Conservation (phyloP, 495 filamentous ascomycete species). For the Diplogelasinospora grovesii region DNA sequence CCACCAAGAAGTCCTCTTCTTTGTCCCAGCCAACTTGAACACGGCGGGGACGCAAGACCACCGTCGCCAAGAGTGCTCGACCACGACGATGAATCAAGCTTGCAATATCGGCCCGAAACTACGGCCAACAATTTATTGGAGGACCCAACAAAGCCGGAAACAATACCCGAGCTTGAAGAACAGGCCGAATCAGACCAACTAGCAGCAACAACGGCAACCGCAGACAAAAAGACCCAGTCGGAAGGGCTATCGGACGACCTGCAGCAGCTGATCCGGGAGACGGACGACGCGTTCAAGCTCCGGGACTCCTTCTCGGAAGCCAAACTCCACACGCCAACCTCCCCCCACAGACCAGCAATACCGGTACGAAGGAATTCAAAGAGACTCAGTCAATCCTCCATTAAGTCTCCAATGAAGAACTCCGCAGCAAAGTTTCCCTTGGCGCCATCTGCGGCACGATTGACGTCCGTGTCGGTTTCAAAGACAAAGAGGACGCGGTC, state of each 20-base stretch:
- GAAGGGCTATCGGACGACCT: slow-evolving; percentile 24
- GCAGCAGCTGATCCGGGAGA: slow-evolving; percentile 38
- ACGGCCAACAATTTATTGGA: slow-evolving; percentile 2
- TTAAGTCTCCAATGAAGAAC: slow-evolving; percentile 21
- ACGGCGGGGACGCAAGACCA: slow-evolving; percentile 10
- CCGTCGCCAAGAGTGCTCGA: not conserved
- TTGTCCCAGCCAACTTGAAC: slow-evolving; percentile 17
- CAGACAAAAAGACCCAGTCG: not conserved
- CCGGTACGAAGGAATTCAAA: slow-evolving; percentile 21
- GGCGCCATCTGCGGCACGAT: slow-evolving; percentile 16
- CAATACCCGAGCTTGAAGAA: no score
- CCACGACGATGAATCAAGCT: no score
- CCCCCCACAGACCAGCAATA: no score
- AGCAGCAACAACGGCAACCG: not conserved
- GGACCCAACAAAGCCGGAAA: not conserved
- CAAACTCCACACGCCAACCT: slow-evolving; percentile 13
- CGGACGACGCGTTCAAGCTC: slow-evolving; percentile 38
- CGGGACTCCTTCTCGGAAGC: slow-evolving; percentile 27
- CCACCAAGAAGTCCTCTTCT: slow-evolving; percentile 22
- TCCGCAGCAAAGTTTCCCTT: slow-evolving; percentile 11
- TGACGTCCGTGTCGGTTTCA: slow-evolving; percentile 16
- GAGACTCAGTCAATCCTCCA: slow-evolving; percentile 20
- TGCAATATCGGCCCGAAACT: slow-evolving; percentile 8
- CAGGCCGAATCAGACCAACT: no score
- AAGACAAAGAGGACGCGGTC: slow-evolving; percentile 35